These are phyloP conservation scores for Pachysandra terminalis DNA, from an alignment of 164 flowering plant species.

Conservation along the genomic window DNA sequence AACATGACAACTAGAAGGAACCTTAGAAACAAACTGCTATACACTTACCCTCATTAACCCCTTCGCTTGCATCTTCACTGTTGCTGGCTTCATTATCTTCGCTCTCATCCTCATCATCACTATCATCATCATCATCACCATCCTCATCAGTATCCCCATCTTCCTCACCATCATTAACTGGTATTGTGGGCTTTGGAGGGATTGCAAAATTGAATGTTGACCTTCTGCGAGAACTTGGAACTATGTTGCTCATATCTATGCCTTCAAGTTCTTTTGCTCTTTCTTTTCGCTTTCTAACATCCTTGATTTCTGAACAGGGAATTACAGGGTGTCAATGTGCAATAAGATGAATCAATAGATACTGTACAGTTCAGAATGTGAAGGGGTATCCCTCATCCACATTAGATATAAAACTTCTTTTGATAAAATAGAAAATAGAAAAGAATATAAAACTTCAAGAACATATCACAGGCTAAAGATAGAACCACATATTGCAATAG, in stretches of 20 bases:
- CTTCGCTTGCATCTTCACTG: slow-evolving; percentile 38
- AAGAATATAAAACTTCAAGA: too few relatives aligned
- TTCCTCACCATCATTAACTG: slow-evolving; percentile 41
- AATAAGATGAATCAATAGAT: background rate
- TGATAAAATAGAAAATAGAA: too few relatives aligned
- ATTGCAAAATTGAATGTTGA: slow-evolving; percentile 51
- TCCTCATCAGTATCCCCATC: slow-evolving; percentile 31
- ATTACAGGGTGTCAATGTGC: background rate
- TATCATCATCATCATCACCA: slow-evolving; percentile 40
- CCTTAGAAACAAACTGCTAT: background rate
- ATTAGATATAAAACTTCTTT: too few relatives aligned
- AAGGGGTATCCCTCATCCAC: background rate
- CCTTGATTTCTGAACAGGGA: slow-evolving; percentile 65
- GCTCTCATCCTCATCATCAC: too few relatives aligned
- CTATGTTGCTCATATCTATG: slow-evolving; percentile 86
- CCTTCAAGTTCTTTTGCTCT: slow-evolving; percentile 95
- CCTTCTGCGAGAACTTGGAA: slow-evolving; percentile 73
- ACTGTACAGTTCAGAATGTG: background rate
- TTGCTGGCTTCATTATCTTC: slow-evolving; percentile 30
- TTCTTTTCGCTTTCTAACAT: slow-evolving; percentile 69
- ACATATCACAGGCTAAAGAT: too few relatives aligned
- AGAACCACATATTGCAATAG: too few relatives aligned
- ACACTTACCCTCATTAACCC: slow-evolving; percentile 39
- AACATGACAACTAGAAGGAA: background rate
- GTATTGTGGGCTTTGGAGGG: slow-evolving; percentile 58